These are phyloP conservation scores for Suillus tomentosus DNA, from an alignment of 768 basidiomycete species.

Conservation along the genomic window DNA sequence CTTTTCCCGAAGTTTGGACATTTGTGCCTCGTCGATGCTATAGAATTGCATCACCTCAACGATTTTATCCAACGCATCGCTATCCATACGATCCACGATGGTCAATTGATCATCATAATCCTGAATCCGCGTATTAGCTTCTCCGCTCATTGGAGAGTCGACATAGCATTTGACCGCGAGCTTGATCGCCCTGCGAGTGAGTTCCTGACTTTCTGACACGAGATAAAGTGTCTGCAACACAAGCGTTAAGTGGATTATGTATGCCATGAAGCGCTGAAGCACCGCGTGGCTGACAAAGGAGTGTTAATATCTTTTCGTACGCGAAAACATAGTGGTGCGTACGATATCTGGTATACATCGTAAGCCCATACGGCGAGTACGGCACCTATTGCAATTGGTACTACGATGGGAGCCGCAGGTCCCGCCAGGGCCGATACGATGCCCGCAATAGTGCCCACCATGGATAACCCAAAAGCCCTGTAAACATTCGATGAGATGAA, in stretches of 20 bases:
- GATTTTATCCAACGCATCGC: background rate
- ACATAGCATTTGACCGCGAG: background rate
- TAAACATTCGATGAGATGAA: background rate
- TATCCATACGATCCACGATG: background rate
- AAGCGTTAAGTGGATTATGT: constrained; percentile 28
- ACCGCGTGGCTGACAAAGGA: constrained; percentile 8
- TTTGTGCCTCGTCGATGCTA: background rate
- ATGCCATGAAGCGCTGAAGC: constrained; percentile 24
- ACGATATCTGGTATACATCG: constrained; percentile 1
- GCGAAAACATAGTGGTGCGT: background rate
- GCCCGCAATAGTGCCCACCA: background rate
- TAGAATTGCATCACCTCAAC: background rate
- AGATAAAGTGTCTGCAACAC: constrained; percentile 26
- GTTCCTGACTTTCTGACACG: background rate
- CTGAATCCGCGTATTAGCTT: background rate
- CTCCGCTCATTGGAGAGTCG: background rate
- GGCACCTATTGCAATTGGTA: background rate
- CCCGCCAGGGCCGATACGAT: background rate
- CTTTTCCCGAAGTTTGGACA: background rate
- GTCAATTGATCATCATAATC: background rate
- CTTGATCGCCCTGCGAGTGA: background rate
- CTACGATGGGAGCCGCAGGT: constrained; percentile 3
- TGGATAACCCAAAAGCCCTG: background rate
- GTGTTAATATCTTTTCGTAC: background rate
- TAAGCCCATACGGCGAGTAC: constrained; percentile 1